Evolutionary conservation across 1,284 basidiomycete genomes (phyloP), one percentile per base, ranked within the genome.

Genomic region (Pholiota adiposa): DNA sequence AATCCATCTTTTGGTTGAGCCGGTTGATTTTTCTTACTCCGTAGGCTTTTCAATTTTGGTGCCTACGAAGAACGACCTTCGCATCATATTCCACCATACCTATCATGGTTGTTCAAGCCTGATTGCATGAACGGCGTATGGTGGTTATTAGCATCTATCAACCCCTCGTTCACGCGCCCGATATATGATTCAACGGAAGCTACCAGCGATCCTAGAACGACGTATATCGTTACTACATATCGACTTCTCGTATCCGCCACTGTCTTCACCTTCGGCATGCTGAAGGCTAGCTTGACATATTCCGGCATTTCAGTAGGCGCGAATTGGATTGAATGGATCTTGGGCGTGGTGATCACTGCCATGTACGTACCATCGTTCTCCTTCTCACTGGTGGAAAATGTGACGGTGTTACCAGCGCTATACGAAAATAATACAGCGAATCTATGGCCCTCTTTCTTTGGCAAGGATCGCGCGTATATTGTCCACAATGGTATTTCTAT

Each of bases 321-420:
- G 5, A 59, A 31, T 25, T 54, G 52, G 43, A 53, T 54, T 4
- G 58, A 59, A 25, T 59, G 58, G 58, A 16, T 40, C 7, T 48
- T 54, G 4, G 58, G 44, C 12, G 58, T 59, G n/a, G 43, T 59
- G 5, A 33, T 59, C 21, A 54, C 58, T 23, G 46, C 38, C 5
- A 23, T 44, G 23, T 7, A n/a, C 43, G 51, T 54, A 21, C 1
- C 41, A 23, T 41, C 8, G 3, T 19, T 2, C 2, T 21, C 19
- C 50, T 18, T n/a, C 14, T 34, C 3, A n/a, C 7, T 31, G 6
- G 8, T 31, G 6, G 9, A 18, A 3, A 2, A 33, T 21, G 25
- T 9, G 9, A 31, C 31, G n/a, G 34, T 12, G 19, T 55, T 16
- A 34, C 34, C 8, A 41, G 53, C n/a, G 4, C 43, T 55, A 31